A percentile compares a stretch with the other conserved stretches of the same genome.
These are phyloP conservation scores for Emergomyces pasteurianus DNA, from an alignment of 2,329 filamentous ascomycete species.

Conservation along the genomic window DNA sequence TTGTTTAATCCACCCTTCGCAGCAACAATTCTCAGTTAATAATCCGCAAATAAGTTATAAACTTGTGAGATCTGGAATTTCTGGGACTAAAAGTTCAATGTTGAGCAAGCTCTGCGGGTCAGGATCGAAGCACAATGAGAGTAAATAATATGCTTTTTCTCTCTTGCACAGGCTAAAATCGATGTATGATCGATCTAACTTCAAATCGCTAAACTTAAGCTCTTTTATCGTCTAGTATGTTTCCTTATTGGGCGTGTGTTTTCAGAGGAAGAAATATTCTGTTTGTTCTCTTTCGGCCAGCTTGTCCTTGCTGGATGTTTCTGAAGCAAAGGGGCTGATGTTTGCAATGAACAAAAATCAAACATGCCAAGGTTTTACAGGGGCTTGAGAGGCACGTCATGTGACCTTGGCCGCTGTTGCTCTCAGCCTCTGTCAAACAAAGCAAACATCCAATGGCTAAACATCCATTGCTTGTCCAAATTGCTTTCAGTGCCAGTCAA, in stretches of 20 bases:
- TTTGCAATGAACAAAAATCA: neutral
- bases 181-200: neutral
- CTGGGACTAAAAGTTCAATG: neutral
- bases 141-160: too few species aligned
- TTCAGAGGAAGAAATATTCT: neutral
- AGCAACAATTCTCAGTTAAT: neutral
- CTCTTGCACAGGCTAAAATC: too few species aligned
- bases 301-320: conserved; percentile 16
- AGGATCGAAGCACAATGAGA: neutral
- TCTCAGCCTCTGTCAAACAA: neutral
- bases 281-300: conserved; percentile 9
- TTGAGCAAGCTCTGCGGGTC: too few species aligned
- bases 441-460: neutral
- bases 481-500: too few species aligned
- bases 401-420: neutral
- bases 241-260: neutral
- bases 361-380: neutral
- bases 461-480: neutral
- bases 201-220: neutral
- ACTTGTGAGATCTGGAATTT: too few species aligned
- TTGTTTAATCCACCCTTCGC: neutral
- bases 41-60: neutral
- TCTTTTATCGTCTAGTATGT: neutral
- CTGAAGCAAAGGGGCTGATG: too few species aligned
- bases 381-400: neutral